Base-by-base conservation (phyloP, 805 yeast species). In the Kodamaea restingae region DNA sequence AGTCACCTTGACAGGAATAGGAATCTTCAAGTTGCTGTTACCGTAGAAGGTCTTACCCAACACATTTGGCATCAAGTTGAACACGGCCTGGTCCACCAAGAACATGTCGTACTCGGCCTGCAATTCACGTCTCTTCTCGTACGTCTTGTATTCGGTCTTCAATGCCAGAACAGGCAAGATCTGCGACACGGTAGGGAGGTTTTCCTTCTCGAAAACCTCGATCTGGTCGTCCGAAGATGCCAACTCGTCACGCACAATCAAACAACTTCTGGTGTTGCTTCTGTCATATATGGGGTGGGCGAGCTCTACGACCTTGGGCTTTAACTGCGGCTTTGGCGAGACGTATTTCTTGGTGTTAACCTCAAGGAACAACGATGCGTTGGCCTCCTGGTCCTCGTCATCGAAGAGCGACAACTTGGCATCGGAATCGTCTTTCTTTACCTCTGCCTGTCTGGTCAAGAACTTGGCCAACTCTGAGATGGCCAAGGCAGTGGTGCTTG, bases 141-240 rank as follows among this genome's bases (percentile, higher is more conserved):
- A 93, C n/a, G 86, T 78, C 65, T 88, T 88, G 72, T 80, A 91
- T 44, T 82, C 84, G 24, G 88, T 85, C 60, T 87, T 87, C 47
- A 93, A 71, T 49, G 88, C 84, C 33, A 78, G 71, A 40, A 82
- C 81, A 4, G 93, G 75, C 24, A 88, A 71, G 39, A 90, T 80
- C 51, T 75, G 73, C 15, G 60, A 41, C 32, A 78, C 60, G 28
- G 74, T 61, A 15, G 76, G 73, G 22, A 76, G 64, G 15, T 65
- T 50, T 25, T 63, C 71, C 27, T 60, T 60, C 56, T 77, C 82
- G 39, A 77, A 65, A 41, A 62, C 50, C 39, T 66, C 70, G 42
- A 76, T 55, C 38, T 68, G 59, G 20, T 63, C 71, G n/a, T 63
- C 55, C 44, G 61, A 63, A 14, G 77, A 67, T 28, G 73, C 60